Evolutionary conservation across 1,284 basidiomycete genomes (phyloP).

Genomic region (Golubevia pallescens): DNA sequence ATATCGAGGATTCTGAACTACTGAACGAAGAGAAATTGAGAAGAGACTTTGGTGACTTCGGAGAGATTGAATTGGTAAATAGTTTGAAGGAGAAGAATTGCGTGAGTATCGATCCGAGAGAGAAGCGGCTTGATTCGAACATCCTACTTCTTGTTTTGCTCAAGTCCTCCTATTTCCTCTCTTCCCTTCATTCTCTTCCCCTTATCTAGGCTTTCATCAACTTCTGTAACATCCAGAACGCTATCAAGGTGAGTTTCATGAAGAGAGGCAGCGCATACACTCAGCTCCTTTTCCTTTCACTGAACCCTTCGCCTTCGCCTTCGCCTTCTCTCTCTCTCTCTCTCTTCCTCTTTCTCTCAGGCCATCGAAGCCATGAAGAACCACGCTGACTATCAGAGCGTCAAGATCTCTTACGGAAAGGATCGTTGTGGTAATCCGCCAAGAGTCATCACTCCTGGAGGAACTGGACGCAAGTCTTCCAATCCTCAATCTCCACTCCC

Average conservation of each 20-base stretch:
- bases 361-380: slow-evolving; percentile 61
- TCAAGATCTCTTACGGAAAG: slow-evolving; percentile 59
- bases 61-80: slow-evolving; percentile 61
- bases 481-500: not conserved
- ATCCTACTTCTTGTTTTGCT: too few relatives aligned
- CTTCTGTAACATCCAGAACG: slow-evolving; percentile 62
- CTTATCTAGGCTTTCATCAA: slow-evolving; percentile 51
- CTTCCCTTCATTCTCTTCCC: slow-evolving; percentile 3
- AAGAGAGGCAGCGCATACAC: not conserved
- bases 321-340: not conserved
- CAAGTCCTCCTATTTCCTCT: not conserved
- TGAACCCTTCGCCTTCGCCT: slow-evolving; percentile 6
- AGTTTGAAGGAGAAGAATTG: slow-evolving; percentile 58
- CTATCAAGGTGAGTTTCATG: slow-evolving; percentile 38
- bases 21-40: slow-evolving; percentile 56
- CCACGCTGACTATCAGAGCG: slow-evolving; percentile 51
- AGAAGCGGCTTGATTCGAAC: too few relatives aligned
- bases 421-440: slow-evolving; percentile 58
- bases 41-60: slow-evolving; percentile 53
- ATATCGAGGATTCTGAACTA: slow-evolving; percentile 51
- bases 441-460: slow-evolving; percentile 18
- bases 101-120: slow-evolving; percentile 13
- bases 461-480: slow-evolving; percentile 6
- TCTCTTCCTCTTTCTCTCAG: too few relatives aligned
- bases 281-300: too few relatives aligned